A percentile compares a stretch with the other conserved stretches of the same genome.
Evolutionary conservation across 768 basidiomycete species (phyloP).

Genomic region (Suillus subluteus): DNA sequence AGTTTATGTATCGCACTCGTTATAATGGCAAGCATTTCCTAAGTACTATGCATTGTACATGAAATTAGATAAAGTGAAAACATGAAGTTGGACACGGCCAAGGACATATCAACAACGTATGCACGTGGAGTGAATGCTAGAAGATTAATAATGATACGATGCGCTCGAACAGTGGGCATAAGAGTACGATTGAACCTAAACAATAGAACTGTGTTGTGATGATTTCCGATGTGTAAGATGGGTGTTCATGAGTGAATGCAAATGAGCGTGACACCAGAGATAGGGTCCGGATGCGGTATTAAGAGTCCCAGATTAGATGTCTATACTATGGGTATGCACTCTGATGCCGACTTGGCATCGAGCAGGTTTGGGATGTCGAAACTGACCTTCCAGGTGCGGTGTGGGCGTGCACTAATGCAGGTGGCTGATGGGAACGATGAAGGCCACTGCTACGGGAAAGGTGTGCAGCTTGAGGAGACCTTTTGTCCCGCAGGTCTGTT

Average conservation of each 20-base stretch:
- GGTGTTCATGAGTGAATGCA: conserved; percentile 31
- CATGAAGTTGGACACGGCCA: not conserved
- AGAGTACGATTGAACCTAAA: conserved; percentile 8
- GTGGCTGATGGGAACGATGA: conserved; percentile 29
- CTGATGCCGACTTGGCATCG: conserved; percentile 21
- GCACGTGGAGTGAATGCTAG: not conserved
- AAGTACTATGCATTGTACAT: conserved; percentile 12
- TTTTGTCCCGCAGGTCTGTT: conserved; percentile 19
- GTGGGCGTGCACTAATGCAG: conserved; percentile 17
- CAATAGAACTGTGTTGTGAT: conserved; percentile 13
- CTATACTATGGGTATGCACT: conserved; percentile 24
- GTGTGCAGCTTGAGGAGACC: conserved; percentile 16
- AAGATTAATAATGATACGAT: conserved; percentile 13
- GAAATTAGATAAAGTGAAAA: conserved; percentile 10
- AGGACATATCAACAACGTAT: conserved; percentile 2
- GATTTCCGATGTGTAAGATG: conserved; percentile 20
- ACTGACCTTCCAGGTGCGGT: conserved; percentile 21
- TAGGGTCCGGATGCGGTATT: conserved; percentile 14
- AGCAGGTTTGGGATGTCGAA: conserved; percentile 22
- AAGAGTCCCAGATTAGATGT: conserved; percentile 6
- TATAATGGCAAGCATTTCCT: conserved; percentile 4
- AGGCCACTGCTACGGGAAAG: conserved; percentile 12
- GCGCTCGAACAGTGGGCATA: conserved; percentile 9
- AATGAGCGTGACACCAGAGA: conserved; percentile 20
- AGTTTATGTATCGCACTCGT: conserved; percentile 4